A percentile compares a stretch with the other conserved stretches of the same genome.
phyloP scores from a whole-genome alignment of 2,329 filamentous ascomycete species.

The Exophiala xenobiotica region DNA sequence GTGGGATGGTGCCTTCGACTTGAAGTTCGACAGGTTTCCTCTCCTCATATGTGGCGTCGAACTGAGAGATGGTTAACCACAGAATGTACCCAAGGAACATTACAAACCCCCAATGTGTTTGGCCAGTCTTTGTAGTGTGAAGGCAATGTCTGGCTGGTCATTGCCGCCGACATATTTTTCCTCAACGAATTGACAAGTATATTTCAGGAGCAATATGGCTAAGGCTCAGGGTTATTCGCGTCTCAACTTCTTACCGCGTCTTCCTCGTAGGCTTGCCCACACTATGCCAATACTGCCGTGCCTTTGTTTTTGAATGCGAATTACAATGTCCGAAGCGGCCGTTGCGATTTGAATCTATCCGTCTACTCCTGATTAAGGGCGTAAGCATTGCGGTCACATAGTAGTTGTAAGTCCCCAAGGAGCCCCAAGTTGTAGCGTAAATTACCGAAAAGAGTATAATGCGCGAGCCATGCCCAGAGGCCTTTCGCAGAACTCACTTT shows the following conservation, averaged over 20 bases:
- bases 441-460: constrained; percentile 11
- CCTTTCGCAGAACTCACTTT: constrained; percentile 4
- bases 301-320: constrained; percentile 1
- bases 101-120: constrained; percentile 51
- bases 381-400: constrained; percentile 5
- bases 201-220: no score
- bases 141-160: not conserved
- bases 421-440: no score
- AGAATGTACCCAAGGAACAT: constrained; percentile 4
- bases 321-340: not conserved
- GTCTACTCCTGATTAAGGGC: constrained; percentile 10
- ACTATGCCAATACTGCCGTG: not conserved
- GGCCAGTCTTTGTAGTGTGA: constrained; percentile 49
- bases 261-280: not conserved
- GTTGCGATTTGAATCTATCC: constrained; percentile 13
- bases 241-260: not conserved
- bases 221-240: not conserved
- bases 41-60: constrained; percentile 66
- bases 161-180: not conserved
- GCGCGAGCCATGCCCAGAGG: constrained; percentile 10
- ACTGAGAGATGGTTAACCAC: constrained; percentile 47
- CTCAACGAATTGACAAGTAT: not conserved
- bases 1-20: constrained; percentile 66
- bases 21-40: constrained; percentile 62
- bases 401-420: not conserved